Conservation (phyloP, 768 basidiomycete species). For the Neoboletus magnificus region DNA sequence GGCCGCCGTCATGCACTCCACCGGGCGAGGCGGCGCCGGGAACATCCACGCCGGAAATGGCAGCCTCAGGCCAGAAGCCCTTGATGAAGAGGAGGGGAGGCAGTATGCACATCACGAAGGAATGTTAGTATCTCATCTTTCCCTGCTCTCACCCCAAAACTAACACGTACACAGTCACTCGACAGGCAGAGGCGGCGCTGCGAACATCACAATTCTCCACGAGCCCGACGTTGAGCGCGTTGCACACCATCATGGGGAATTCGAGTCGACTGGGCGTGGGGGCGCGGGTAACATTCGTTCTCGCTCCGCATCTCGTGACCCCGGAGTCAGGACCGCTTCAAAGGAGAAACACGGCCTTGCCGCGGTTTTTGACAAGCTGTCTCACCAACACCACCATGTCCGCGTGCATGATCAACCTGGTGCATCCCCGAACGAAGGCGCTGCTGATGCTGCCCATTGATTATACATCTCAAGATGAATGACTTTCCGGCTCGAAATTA, state of each 20-base stretch:
- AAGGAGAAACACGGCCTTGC: slow-evolving; percentile 32
- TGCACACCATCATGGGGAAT: slow-evolving; percentile 24
- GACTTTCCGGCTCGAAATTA: neutral
- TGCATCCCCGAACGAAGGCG: neutral
- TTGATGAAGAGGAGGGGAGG: slow-evolving; percentile 37
- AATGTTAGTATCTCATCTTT: slow-evolving; percentile 37
- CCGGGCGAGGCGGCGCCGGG: slow-evolving; percentile 63
- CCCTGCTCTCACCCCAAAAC: neutral
- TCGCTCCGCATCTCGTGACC: slow-evolving; percentile 34
- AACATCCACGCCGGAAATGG: slow-evolving; percentile 43
- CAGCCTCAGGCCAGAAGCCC: slow-evolving; percentile 12
- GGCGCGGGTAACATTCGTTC: slow-evolving; percentile 59
- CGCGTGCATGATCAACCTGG: neutral
- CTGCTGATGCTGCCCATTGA: neutral
- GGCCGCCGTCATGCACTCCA: slow-evolving; percentile 38
- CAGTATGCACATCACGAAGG: slow-evolving; percentile 31
- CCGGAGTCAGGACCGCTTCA: slow-evolving; percentile 20
- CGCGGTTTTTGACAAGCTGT: slow-evolving; percentile 29
- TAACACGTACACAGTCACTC: slow-evolving; percentile 49
- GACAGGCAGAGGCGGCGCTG: slow-evolving; percentile 65
- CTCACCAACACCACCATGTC: slow-evolving; percentile 18
- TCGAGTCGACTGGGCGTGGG: slow-evolving; percentile 53
- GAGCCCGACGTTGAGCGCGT: slow-evolving; percentile 39
- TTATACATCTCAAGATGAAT: neutral
- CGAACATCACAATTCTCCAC: slow-evolving; percentile 47